Base-by-base conservation (phyloP, 805 yeast species). In the Metschnikowia lachancei region DNA sequence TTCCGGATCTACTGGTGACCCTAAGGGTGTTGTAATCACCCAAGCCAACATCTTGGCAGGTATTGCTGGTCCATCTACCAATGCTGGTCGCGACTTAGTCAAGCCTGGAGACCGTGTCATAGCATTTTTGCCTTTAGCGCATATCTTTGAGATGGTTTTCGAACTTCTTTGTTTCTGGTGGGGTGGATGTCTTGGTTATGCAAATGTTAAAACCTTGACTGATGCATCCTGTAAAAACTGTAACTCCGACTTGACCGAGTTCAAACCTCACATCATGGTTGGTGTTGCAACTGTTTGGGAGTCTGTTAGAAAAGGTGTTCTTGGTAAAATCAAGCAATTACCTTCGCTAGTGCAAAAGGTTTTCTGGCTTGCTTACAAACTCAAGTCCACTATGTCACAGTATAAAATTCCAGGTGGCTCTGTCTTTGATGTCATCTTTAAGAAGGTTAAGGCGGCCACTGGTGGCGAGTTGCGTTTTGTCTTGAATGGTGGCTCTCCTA, bases 251-350 rank as follows among this genome's bases (percentile, higher is more conserved):
- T 79, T 94, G 74, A 79, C 76, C 46, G 87, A 85, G 61, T 87
- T 90, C 69, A 77, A 82, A 65, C 99, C 99, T 49, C 87, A 97
- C 4, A 69, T 91, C 57, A 87, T 94, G 96, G 97, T 90, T 54
- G 99, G 97, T 67, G 99, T 94, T 47, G 97, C 97, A 14, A 96
- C 98, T 4, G 97, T 94, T 43, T 94, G 97, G 96, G 99, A 94
- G 74, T 77, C 85, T 32, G 88, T 94, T 51, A 85, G 91, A 67
- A 94, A 94, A 75, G 99, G 99, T 49, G 85, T 94, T 49, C 51
- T 88, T 48, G 79, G 79, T 45, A 90, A 91, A 70, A 79, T 94
- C 55, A 72, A 75, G 55, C 77, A 81, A 59, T 75, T 76, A 59
- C 85, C 96, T 14, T 58, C 80, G 13, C 57, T 83, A 19, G 76